Conservation (phyloP, 202 grass and related monocot genomes). For the Elaeis oleifera region DNA sequence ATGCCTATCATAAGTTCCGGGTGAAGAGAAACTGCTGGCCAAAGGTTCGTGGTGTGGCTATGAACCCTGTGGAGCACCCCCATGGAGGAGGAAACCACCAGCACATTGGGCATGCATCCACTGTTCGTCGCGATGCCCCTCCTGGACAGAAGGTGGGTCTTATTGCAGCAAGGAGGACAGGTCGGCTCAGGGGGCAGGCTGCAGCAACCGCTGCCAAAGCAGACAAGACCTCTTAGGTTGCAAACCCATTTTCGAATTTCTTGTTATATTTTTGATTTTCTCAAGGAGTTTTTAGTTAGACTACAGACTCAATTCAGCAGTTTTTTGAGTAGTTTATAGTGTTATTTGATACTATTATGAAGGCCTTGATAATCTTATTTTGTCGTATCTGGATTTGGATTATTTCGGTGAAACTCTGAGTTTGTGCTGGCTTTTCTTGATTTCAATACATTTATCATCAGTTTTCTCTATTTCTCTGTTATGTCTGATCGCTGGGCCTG, state of each 20-base stretch:
- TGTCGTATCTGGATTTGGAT: no score
- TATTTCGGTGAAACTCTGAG: no score
- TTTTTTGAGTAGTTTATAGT: no score
- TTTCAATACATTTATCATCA: no score
- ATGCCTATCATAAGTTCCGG: conserved; percentile 84
- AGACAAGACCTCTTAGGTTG: conserved; percentile 56
- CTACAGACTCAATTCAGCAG: no score
- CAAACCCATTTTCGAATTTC: background rate
- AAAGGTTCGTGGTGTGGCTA: conserved; percentile 95
- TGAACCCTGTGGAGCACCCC: conserved; percentile 96
- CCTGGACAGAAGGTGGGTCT: conserved; percentile 94
- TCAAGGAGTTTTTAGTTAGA: no score
- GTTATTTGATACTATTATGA: no score
- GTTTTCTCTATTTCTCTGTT: no score
- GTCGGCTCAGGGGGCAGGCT: conserved; percentile 76
- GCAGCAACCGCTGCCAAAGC: conserved; percentile 69
- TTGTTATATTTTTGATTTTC: no score
- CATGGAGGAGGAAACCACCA: conserved; percentile 96
- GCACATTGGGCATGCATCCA: conserved; percentile 88
- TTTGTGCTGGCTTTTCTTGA: no score
- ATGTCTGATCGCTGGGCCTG: no score
- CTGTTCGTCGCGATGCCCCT: conserved; percentile 70
- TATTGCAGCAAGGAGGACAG: conserved; percentile 84
- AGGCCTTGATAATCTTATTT: no score
- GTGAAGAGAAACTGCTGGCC: conserved; percentile 95